Evolutionary conservation across 2,329 filamentous ascomycete genomes (phyloP), one percentile per base, ranked within the genome.

Genomic region (Ophiostoma sp.): DNA sequence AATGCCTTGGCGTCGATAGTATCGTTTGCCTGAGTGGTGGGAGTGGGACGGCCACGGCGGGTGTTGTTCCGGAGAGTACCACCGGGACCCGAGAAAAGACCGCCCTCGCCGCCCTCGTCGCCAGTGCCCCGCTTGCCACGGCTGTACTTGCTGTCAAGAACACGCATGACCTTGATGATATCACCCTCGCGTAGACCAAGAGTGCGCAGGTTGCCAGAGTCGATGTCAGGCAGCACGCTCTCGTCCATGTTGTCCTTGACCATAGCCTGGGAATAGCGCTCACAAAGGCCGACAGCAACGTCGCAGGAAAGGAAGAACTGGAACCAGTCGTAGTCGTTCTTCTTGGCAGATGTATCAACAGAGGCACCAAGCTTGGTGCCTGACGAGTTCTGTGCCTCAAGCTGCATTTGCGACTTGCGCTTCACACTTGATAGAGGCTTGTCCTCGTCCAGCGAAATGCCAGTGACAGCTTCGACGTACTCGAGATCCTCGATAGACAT

Each of bases 401-500:
- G 68, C 70, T 71, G 72, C 48, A 71, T 64, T 73, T 69, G 67
- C 62, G 57, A 44, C 75, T 74, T 75, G 73, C 74, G 86, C 78
- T 89, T 91, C 67, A 97, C 90, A 75, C 95, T 93, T 6, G 93
- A 94, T 67, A 97, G 82, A 15, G 94, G 94, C 80, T 96, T 97
- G 76, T 97, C 93, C 76, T 98, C 94, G 73, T 98, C 94, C 67
- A 98, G 82, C 15, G 94, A 97, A 67, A 93, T 86, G 48, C 94
- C 93, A n/a, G 94, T 95, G 20, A 87, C 83, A 72, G 86, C 87
- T 80, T 99, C 95, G 70, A 99, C 94, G 76, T 96, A 98, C 80
- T 97, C 94, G 54, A 99, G 84, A 80, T 99, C 95, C 76, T 94
- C 91, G 60, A 93, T 85, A 0, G 94, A 96, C 95, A 99, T 99